Evolutionary conservation across 441 rosid species (phyloP).

Genomic region (California macrophylla): DNA sequence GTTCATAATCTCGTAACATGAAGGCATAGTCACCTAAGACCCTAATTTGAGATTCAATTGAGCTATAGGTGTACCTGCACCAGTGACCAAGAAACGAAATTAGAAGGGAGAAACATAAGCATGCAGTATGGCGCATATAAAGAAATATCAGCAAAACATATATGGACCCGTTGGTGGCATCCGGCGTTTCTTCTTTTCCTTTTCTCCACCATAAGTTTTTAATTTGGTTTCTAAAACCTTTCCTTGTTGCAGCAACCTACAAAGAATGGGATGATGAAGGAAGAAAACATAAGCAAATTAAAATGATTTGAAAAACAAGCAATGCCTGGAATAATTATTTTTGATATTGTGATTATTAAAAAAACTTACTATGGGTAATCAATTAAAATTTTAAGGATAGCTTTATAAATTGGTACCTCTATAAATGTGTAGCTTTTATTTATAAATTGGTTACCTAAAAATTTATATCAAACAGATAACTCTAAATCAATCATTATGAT

Average conservation of each 20-base stretch:
- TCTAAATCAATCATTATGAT: not conserved
- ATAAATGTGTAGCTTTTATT: not conserved
- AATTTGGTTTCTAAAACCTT: slow-evolving; percentile 88
- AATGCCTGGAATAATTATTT: not conserved
- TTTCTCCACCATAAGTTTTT: slow-evolving; percentile 99
- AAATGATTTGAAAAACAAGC: not conserved
- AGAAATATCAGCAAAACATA: slow-evolving; percentile 31
- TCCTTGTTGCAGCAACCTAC: slow-evolving; percentile 91
- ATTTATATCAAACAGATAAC: not conserved
- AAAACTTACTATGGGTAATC: not conserved
- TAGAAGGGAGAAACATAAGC: slow-evolving; percentile 17
- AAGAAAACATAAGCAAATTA: slow-evolving; percentile 5
- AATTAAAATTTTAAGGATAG: not conserved
- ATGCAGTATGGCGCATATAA: slow-evolving; percentile 3
- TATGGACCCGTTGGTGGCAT: slow-evolving; percentile 58
- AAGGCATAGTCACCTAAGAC: slow-evolving; percentile 93
- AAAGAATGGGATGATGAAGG: slow-evolving; percentile 20
- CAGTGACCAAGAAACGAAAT: slow-evolving; percentile 22
- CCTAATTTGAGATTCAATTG: slow-evolving; percentile 92
- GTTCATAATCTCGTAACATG: slow-evolving; percentile 95
- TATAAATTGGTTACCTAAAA: not conserved
- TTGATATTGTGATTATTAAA: not conserved
- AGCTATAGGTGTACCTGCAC: slow-evolving; percentile 86
- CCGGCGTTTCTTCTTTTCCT: slow-evolving; percentile 80
- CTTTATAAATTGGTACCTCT: not conserved